phyloP scores from a whole-genome alignment of 306 rosid genomes.

The Cajanus cajan region DNA sequence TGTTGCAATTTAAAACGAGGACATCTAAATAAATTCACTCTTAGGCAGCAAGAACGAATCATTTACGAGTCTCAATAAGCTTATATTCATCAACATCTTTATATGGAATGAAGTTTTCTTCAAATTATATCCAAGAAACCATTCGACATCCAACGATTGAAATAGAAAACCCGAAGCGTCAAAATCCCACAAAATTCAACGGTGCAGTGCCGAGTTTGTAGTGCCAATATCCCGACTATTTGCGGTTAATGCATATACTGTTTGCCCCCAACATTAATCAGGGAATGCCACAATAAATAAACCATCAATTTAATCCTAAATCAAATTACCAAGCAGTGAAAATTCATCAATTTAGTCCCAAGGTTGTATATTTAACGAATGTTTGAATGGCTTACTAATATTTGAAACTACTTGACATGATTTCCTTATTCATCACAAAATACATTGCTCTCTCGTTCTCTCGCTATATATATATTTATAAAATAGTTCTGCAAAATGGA shows the following conservation, averaged over 20 bases:
- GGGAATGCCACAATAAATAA: neutral
- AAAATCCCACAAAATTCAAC: constrained; percentile 7
- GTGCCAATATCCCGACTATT: neutral
- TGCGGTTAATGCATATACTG: neutral
- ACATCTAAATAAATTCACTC: too few species aligned
- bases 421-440: neutral
- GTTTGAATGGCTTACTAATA: too few species aligned
- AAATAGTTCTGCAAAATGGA: constrained; percentile 3
- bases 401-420: too few species aligned
- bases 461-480: too few species aligned
- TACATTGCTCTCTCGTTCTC: neutral
- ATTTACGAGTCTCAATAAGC: neutral
- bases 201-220: neutral
- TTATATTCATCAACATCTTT: neutral
- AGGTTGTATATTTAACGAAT: too few species aligned
- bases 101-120: neutral
- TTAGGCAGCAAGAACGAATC: neutral
- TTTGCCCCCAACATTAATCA: neutral
- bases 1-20: too few species aligned
- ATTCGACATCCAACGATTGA: neutral
- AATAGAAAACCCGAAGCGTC: neutral
- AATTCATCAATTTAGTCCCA: too few species aligned
- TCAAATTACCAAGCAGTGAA: too few species aligned
- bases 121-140: neutral
- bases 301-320: too few species aligned